Evolutionary conservation across 2,329 filamentous ascomycete genomes (phyloP).

Genomic region (Fusarium torreyae): DNA sequence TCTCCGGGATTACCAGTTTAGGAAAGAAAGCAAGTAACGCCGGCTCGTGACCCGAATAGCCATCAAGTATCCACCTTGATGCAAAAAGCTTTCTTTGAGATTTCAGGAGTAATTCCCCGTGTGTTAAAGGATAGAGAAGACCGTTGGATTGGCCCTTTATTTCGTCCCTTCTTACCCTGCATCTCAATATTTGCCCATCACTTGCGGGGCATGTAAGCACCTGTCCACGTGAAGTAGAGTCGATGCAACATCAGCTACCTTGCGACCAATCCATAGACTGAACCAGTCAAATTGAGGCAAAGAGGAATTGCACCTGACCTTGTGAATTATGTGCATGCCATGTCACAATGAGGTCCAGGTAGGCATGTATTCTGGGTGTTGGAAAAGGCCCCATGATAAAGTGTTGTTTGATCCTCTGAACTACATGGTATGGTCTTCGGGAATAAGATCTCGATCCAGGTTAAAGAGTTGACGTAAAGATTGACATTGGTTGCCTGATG

Average conservation of each 20-base stretch:
- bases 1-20: conserved; percentile 37
- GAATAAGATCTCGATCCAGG: conserved; percentile 8
- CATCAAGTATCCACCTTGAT: background rate
- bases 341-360: background rate
- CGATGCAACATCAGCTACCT: background rate
- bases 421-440: background rate
- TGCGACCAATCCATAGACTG: background rate
- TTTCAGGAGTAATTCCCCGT: background rate
- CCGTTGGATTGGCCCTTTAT: background rate
- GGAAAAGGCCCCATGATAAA: background rate
- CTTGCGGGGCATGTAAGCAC: conserved; percentile 1
- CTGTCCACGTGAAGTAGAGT: conserved; percentile 12
- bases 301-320: conserved; percentile 5
- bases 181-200: background rate
- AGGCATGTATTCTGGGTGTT: background rate
- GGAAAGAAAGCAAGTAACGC: conserved; percentile 20
- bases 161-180: background rate
- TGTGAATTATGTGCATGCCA: background rate
- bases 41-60: background rate
- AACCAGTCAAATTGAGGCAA: background rate
- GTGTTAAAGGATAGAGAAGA: background rate
- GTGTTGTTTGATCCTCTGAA: background rate
- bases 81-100: conserved; percentile 4
- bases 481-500: background rate
- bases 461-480: background rate